Conservation (phyloP, 306 rosid species). For the Malus asiatica region DNA sequence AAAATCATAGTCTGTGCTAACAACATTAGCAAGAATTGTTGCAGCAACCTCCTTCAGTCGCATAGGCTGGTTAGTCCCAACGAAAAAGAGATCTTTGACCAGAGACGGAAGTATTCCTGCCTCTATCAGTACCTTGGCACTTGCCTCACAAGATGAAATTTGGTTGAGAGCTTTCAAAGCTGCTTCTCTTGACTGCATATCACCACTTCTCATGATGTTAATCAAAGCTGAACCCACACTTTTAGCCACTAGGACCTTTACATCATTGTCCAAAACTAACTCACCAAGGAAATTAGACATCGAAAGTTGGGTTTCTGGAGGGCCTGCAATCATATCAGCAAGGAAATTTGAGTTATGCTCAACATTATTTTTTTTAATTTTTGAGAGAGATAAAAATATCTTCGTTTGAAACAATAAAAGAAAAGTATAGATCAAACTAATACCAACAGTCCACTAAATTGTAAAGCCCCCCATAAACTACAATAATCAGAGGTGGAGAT, state of each 20-base stretch:
- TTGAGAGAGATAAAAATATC: not conserved
- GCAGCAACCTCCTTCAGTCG: constrained; percentile 88
- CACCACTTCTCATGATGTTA: constrained; percentile 66
- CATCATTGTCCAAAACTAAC: constrained; percentile 77
- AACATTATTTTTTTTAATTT: not conserved
- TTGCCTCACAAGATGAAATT: constrained; percentile 82
- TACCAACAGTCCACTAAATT: not conserved
- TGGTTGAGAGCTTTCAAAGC: constrained; percentile 92
- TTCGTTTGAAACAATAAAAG: not conserved
- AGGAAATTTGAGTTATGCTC: constrained; percentile 14
- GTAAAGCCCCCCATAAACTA: not conserved
- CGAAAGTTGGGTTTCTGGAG: constrained; percentile 79
- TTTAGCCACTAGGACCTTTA: constrained; percentile 71
- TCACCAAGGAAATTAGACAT: constrained; percentile 92
- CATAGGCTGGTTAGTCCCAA: constrained; percentile 73
- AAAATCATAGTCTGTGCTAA: constrained; percentile 71
- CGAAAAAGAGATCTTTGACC: constrained; percentile 84
- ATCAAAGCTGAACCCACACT: constrained; percentile 85
- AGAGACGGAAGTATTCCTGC: constrained; percentile 97
- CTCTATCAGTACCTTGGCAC: constrained; percentile 78
- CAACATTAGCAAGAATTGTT: constrained; percentile 89
- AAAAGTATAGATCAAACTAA: not conserved
- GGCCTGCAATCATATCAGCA: constrained; percentile 53
- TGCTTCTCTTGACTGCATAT: constrained; percentile 79
- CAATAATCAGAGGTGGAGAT: too few species aligned